Conservation (phyloP, 306 rosid species). For the Lablab purpureus region DNA sequence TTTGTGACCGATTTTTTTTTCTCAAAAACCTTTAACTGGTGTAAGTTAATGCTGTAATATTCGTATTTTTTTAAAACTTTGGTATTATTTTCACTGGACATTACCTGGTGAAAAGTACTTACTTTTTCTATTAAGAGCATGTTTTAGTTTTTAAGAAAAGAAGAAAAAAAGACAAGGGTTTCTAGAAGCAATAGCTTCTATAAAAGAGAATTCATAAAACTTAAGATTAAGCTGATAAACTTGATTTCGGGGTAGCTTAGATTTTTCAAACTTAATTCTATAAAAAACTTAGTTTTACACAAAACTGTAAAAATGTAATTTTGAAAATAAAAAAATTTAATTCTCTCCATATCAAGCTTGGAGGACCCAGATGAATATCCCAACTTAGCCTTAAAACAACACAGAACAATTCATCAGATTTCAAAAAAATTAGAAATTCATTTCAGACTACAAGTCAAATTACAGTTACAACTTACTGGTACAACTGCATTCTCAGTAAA, state of each 20-base stretch:
- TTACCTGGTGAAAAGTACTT: neutral
- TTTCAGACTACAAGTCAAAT: constrained; percentile 34
- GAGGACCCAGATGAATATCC: too few species aligned
- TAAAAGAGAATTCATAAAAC: neutral
- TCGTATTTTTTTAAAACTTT: too few species aligned
- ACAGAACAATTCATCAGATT: constrained; percentile 3
- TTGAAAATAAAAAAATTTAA: too few species aligned
- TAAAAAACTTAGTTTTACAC: too few species aligned
- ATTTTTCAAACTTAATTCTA: too few species aligned
- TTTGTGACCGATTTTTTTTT: too few species aligned
- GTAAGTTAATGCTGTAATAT: too few species aligned
- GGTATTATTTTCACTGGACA: too few species aligned
- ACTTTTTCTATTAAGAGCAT: neutral
- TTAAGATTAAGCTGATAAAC: neutral
- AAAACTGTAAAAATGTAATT: too few species aligned
- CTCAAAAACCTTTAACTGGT: too few species aligned
- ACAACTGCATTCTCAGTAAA: constrained; percentile 39
- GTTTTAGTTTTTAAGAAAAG: neutral
- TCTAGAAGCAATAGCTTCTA: neutral
- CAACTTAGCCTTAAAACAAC: neutral
- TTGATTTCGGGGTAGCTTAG: too few species aligned
- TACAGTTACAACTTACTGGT: constrained; percentile 31
- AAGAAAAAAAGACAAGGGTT: neutral
- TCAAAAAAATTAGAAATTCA: constrained; percentile 15
- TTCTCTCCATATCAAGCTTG: too few species aligned